These are phyloP conservation scores for Cadophora gregata DNA, from an alignment of 2,329 filamentous ascomycete species.

Conservation along the genomic window DNA sequence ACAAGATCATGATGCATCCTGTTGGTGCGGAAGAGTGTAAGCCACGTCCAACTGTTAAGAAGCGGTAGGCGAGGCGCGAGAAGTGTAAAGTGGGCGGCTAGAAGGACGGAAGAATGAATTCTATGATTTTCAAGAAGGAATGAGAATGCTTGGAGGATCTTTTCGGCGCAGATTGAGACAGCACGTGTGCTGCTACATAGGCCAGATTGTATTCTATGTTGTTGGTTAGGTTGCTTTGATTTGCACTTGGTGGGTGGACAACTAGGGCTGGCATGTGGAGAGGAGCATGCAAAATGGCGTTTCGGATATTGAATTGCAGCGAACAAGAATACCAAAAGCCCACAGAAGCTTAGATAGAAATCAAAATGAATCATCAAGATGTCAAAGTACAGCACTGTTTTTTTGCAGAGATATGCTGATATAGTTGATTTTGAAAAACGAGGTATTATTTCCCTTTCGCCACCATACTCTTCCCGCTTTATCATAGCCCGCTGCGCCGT, in stretches of 20 bases:
- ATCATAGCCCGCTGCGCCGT: neutral
- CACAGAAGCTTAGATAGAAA: conserved; percentile 31
- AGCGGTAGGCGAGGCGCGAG: conserved; percentile 38
- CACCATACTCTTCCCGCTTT: neutral
- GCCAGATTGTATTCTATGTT: conserved; percentile 27
- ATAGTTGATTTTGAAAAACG: neutral
- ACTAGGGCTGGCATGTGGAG: conserved; percentile 20
- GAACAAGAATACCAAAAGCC: conserved; percentile 32
- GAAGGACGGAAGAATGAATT: conserved; percentile 8
- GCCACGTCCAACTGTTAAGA: conserved; percentile 50
- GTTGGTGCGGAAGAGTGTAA: conserved; percentile 70
- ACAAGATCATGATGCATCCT: conserved; percentile 86
- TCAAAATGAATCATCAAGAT: neutral
- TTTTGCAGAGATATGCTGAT: neutral
- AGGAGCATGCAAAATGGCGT: conserved; percentile 32
- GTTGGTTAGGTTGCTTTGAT: conserved; percentile 13
- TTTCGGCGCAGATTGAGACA: neutral
- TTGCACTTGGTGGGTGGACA: conserved; percentile 23
- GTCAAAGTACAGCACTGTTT: neutral
- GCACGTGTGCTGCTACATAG: neutral
- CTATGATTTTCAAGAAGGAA: neutral
- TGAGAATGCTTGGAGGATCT: neutral
- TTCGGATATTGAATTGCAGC: conserved; percentile 28
- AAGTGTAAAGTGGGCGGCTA: conserved; percentile 1
- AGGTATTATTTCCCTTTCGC: conserved; percentile 3